Percentiles rank a stretch among this genome's conserved stretches.
Evolutionary conservation across 148 eudicot genomes (phyloP).

Genomic region (Rhododendron vialii): DNA sequence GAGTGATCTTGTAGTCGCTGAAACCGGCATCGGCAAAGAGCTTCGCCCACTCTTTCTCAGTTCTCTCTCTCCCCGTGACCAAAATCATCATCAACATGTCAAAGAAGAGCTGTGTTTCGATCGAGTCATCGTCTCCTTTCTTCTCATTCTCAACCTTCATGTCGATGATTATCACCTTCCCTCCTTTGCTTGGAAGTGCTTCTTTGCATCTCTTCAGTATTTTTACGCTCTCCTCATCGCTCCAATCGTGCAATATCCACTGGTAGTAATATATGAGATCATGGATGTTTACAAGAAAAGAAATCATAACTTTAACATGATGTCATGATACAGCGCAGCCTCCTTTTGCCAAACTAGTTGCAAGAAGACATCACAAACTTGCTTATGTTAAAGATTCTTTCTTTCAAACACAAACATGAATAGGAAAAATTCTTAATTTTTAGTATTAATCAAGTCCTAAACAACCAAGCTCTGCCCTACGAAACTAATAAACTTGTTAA

Average conservation of each 20-base stretch:
- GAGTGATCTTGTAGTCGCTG: constrained; percentile 8
- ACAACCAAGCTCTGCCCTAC: no score
- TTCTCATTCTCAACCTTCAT: constrained; percentile 1
- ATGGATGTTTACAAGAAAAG: no score
- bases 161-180: constrained; percentile 15
- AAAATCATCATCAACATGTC: constrained; percentile 15
- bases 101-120: constrained; percentile 3
- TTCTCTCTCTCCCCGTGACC: constrained; percentile 6
- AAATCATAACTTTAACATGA: no score
- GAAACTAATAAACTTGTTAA: no score
- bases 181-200: constrained; percentile 16
- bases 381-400: no score
- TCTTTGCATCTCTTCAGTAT: constrained; percentile 8
- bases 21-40: constrained; percentile 8
- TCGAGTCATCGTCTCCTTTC: neutral
- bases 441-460: no score
- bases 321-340: no score
- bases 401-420: no score
- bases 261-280: neutral
- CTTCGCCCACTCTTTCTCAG: constrained; percentile 10
- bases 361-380: no score
- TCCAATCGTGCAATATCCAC: constrained; percentile 14
- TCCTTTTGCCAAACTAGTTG: no score
- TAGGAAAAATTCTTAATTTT: no score
- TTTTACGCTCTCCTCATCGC: constrained; percentile 1